phyloP scores from a whole-genome alignment of 1,284 basidiomycete species.

The Afroboletus lepidellus region DNA sequence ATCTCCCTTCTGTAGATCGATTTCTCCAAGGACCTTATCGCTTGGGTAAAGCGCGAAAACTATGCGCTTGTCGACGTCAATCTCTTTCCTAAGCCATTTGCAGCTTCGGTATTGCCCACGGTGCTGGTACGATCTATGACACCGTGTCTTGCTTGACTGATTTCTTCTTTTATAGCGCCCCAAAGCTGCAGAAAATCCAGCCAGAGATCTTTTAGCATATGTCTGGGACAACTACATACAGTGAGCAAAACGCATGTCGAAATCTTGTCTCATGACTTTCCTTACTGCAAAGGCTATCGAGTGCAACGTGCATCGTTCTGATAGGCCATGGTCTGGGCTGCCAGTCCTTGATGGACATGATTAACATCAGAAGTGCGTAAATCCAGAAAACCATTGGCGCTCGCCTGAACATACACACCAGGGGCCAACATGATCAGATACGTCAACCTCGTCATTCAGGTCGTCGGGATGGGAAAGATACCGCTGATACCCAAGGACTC shows the following conservation, averaged over 20 bases:
- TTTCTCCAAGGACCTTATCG: constrained; percentile 75
- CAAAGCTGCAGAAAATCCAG: constrained; percentile 28
- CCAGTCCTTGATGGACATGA: constrained; percentile 68
- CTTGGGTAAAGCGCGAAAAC: constrained; percentile 66
- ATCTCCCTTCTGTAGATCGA: constrained; percentile 62
- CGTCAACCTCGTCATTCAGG: constrained; percentile 73
- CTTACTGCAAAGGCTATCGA: constrained; percentile 54
- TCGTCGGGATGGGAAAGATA: constrained; percentile 65
- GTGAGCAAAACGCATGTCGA: constrained; percentile 41
- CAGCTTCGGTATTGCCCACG: constrained; percentile 31
- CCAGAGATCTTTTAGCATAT: constrained; percentile 68
- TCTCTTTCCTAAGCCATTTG: constrained; percentile 67
- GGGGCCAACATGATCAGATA: constrained; percentile 54
- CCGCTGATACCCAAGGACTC: constrained; percentile 54
- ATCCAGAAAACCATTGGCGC: constrained; percentile 3
- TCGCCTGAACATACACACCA: constrained; percentile 17
- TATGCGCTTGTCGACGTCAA: constrained; percentile 89
- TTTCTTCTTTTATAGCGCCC: constrained; percentile 20
- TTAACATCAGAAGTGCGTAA: constrained; percentile 64
- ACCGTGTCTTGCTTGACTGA: background rate
- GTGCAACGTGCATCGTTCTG: constrained; percentile 71
- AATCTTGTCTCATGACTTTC: background rate
- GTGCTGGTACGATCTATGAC: constrained; percentile 31
- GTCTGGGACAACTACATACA: constrained; percentile 96
- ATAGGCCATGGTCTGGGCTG: constrained; percentile 88